Base-by-base conservation (phyloP, 257 asterid genomes). In the Gentiana macrophylla region DNA sequence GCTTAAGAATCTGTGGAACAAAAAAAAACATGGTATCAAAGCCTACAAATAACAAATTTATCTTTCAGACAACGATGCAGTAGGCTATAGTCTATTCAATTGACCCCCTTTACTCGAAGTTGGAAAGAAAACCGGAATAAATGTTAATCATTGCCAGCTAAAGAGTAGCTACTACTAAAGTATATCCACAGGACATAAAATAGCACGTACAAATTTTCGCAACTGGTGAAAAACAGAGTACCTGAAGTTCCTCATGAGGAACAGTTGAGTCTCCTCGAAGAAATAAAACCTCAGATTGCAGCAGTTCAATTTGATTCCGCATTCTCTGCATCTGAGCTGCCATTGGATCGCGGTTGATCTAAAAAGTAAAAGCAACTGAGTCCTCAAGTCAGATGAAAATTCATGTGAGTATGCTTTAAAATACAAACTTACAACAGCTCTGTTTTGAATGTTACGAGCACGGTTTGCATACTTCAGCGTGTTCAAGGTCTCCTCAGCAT, bases 391-490 rank as follows among this genome's bases (percentile, higher is more conserved):
- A 41, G 32, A 15, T 24, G 32, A 57, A 3, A 38, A 10, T 1
- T 1, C 37, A 6, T 35, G n/a, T n/a, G 4, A 1, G 5, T 7
- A 2, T 11, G 1, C 12, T 24, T 36, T 8, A 8, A 37, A 9
- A 3, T 44, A 32, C 3, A 59, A 44, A 60, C 97, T 72, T 80
- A 89, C 97, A 62, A 89, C 76, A 67, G 97, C 97, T 79, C 84
- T 89, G 60, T 89, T 89, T 54, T 89, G 97, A 75, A 89, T 89
- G 72, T 89, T 89, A 34, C 95, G 85, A 43, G 97, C 87, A 60
- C 97, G 94, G 57, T 89, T 89, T 61, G 97, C 97, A 61, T 89
- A 89, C 64, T 89, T 89, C 68, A 89, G 68, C n/a, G 97, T 89
- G 59, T 89, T 89, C 2, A 89, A 77, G 49, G 95, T 81, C 77